Conservation (phyloP, 306 rosid species). For the Oxytropis ochrocephala region DNA sequence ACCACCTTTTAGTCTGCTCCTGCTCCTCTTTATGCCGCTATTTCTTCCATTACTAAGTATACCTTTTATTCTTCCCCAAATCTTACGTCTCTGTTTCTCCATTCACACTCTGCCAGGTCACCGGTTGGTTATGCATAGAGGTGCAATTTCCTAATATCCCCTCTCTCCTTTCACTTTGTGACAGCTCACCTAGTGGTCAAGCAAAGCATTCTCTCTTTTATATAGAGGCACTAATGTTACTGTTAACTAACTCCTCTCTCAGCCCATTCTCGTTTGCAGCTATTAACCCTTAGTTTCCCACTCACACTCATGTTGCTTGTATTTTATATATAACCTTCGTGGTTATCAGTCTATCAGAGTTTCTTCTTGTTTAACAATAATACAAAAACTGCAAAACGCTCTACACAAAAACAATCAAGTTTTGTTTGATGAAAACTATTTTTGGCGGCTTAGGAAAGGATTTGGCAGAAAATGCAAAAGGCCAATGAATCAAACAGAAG, state of each 20-base stretch:
- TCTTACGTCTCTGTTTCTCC: too few relatives aligned
- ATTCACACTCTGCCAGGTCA: too few relatives aligned
- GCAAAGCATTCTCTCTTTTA: too few relatives aligned
- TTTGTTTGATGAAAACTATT: background rate
- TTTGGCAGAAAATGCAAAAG: background rate
- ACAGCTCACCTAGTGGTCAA: too few relatives aligned
- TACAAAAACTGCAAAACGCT: background rate
- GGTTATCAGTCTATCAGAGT: background rate
- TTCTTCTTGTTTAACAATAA: background rate
- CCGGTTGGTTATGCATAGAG: too few relatives aligned
- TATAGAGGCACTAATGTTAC: too few relatives aligned
- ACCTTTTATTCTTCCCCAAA: too few relatives aligned
- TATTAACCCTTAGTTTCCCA: background rate
- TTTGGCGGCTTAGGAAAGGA: background rate
- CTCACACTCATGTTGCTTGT: background rate
- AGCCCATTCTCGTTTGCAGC: background rate
- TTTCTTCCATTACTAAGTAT: too few relatives aligned
- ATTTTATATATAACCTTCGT: background rate
- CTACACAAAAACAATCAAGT: background rate
- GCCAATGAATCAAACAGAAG: background rate
- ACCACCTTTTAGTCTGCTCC: too few relatives aligned
- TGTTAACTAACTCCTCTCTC: background rate
- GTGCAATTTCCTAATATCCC: too few relatives aligned
- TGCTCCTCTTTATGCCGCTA: too few relatives aligned
- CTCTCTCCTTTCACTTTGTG: too few relatives aligned